Evolutionary conservation across 2,329 filamentous ascomycete species (phyloP).

Genomic region (Pseudogymnoascus sp.): DNA sequence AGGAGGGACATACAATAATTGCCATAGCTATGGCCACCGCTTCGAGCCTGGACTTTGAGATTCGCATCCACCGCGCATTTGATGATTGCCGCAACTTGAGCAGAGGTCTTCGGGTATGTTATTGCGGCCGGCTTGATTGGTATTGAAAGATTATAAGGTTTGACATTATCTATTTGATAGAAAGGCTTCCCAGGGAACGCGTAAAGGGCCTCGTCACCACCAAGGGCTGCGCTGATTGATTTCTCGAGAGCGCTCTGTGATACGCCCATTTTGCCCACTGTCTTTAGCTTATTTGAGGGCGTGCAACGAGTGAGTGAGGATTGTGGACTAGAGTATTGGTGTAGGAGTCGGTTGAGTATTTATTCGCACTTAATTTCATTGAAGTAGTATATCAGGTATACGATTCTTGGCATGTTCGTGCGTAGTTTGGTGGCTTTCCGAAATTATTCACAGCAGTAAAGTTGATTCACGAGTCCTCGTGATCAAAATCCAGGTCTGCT

Average conservation of each 20-base stretch:
- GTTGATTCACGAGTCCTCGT: neutral
- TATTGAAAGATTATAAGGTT: conserved; percentile 20
- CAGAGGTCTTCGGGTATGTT: conserved; percentile 24
- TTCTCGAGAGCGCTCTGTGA: neutral
- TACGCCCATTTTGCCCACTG: neutral
- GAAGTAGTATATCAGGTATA: neutral
- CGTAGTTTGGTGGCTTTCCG: neutral
- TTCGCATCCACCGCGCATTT: conserved; percentile 36
- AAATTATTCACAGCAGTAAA: neutral
- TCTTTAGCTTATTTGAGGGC: neutral
- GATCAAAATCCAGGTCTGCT: neutral
- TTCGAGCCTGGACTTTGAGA: conserved; percentile 43
- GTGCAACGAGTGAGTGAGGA: neutral
- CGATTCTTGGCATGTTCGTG: neutral
- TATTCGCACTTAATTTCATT: neutral
- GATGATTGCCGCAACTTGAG: conserved; percentile 37
- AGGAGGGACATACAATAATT: conserved; percentile 32
- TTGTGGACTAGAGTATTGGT: neutral
- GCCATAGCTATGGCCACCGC: conserved; percentile 48
- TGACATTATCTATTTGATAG: conserved; percentile 17
- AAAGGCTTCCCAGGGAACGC: conserved; percentile 19
- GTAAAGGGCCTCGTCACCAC: conserved; percentile 15
- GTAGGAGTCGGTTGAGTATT: neutral
- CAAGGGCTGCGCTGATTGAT: conserved; percentile 11
- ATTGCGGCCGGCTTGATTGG: conserved; percentile 19